Conservation (phyloP, 129 eudicot species). For the Cynara cardunculus region DNA sequence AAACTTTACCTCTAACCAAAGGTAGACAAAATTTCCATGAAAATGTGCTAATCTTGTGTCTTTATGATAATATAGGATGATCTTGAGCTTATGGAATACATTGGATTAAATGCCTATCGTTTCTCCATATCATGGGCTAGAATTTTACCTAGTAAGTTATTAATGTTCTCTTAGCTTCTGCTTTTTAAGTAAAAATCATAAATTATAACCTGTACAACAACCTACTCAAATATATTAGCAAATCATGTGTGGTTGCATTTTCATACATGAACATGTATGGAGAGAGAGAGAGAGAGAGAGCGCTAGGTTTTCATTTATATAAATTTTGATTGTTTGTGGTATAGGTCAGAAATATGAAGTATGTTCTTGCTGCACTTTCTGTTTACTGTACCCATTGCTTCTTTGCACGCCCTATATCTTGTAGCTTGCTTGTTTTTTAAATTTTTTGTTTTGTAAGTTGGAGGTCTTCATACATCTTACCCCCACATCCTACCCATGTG, state of each 20-base stretch:
- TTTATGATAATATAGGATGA: constrained; percentile 46
- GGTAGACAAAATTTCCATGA: neutral
- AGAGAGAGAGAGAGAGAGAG: neutral
- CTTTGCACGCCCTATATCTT: no score
- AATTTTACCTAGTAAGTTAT: constrained; percentile 63
- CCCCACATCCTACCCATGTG: neutral
- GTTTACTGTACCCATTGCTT: no score
- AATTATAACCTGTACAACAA: neutral
- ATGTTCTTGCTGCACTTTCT: no score
- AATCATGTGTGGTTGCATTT: neutral
- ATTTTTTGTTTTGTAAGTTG: no score
- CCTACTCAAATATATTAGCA: neutral
- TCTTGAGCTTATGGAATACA: constrained; percentile 57
- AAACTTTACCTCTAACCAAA: neutral
- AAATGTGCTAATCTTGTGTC: constrained; percentile 12
- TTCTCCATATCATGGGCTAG: constrained; percentile 86
- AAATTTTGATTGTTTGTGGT: no score
- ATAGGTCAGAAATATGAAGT: no score
- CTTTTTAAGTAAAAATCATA: neutral
- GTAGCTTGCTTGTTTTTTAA: no score
- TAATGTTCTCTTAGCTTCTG: neutral
- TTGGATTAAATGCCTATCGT: constrained; percentile 63
- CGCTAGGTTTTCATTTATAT: no score
- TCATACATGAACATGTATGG: neutral
- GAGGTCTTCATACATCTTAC: neutral